Conservation (phyloP, 2,329 filamentous ascomycete genomes). For the Trichoderma citrinoviride region DNA sequence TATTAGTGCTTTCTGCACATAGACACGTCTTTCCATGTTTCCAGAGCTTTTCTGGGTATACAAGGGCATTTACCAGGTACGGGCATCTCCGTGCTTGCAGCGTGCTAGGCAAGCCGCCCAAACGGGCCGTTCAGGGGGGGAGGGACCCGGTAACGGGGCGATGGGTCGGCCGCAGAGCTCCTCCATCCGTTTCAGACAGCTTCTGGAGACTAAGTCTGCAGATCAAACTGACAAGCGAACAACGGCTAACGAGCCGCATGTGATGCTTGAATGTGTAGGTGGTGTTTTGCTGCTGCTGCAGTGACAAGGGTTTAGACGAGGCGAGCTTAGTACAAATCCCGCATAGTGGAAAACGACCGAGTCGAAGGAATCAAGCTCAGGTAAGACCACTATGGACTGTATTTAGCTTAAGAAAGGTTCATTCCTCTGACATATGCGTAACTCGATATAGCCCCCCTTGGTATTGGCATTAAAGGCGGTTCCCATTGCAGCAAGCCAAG, state of each 20-base stretch:
- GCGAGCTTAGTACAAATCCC: too few relatives aligned
- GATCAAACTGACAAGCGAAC: neutral
- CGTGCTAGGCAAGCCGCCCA: neutral
- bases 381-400: too few relatives aligned
- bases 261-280: too few relatives aligned
- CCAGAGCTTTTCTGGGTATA: neutral
- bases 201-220: neutral
- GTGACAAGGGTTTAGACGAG: too few relatives aligned
- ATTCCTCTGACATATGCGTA: too few relatives aligned
- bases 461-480: too few relatives aligned
- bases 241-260: neutral
- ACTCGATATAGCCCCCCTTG: too few relatives aligned
- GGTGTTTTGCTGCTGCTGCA: neutral
- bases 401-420: too few relatives aligned
- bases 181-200: neutral
- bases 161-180: neutral
- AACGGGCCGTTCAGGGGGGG: constrained; percentile 12
- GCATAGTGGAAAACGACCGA: too few relatives aligned
- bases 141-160: neutral
- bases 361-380: too few relatives aligned
- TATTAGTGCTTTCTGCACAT: too few relatives aligned
- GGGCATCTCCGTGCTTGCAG: constrained; percentile 1
- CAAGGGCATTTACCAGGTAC: neutral
- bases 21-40: neutral
- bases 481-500: too few relatives aligned